These are phyloP conservation scores for Naganishia onofrii DNA, from an alignment of 768 basidiomycete genomes.

Conservation along the genomic window DNA sequence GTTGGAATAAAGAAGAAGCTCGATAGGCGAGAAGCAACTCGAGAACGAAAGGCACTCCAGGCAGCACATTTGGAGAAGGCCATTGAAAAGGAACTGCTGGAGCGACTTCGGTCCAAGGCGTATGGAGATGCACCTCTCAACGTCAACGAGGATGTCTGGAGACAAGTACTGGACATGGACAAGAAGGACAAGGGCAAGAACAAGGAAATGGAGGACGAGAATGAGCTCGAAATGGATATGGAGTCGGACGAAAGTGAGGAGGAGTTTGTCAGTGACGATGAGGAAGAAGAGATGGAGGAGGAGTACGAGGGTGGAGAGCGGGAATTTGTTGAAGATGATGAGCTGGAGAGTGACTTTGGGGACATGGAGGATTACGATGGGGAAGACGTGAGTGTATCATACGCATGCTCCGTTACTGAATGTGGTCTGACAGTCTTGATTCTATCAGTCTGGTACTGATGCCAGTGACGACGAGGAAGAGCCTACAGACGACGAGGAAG, in stretches of 20 bases:
- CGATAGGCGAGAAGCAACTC: slow-evolving; percentile 82
- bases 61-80: slow-evolving; percentile 92
- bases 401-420: not conserved
- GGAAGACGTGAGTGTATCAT: slow-evolving; percentile 38
- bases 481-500: slow-evolving; percentile 55
- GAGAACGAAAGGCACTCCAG: slow-evolving; percentile 92
- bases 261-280: slow-evolving; percentile 57
- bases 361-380: slow-evolving; percentile 59
- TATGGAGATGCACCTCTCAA: slow-evolving; percentile 97
- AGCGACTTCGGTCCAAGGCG: slow-evolving; percentile 90
- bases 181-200: slow-evolving; percentile 48
- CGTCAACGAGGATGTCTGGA: slow-evolving; percentile 96
- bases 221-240: slow-evolving; percentile 55
- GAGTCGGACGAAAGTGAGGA: slow-evolving; percentile 53
- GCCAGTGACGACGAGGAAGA: slow-evolving; percentile 51
- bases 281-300: slow-evolving; percentile 56
- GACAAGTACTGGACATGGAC: slow-evolving; percentile 81
- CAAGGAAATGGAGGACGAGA: slow-evolving; percentile 45
- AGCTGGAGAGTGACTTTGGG: slow-evolving; percentile 71
- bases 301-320: slow-evolving; percentile 63
- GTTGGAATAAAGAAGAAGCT: slow-evolving; percentile 96
- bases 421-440: slow-evolving; percentile 2
- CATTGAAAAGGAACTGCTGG: slow-evolving; percentile 93
- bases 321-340: slow-evolving; percentile 62
- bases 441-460: slow-evolving; percentile 43